phyloP scores from a whole-genome alignment of 495 filamentous ascomycete species.

The Hypoxylon intermedium region DNA sequence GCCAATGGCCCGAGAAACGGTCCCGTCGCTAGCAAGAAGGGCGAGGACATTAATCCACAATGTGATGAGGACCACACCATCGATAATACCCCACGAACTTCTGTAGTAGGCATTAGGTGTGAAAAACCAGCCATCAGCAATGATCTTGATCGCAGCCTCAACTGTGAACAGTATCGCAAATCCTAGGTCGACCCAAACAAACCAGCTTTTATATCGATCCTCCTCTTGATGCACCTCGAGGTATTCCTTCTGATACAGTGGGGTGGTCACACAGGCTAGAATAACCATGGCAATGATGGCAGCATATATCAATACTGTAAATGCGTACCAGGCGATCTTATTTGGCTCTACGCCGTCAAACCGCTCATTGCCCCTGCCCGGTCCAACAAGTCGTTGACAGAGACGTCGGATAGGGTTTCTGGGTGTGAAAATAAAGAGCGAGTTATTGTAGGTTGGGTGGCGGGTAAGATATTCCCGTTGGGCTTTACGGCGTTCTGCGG shows the following conservation, averaged over 20 bases:
- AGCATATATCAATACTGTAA: slow-evolving; percentile 92
- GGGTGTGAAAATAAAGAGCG: slow-evolving; percentile 85
- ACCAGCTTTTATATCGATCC: slow-evolving; percentile 77
- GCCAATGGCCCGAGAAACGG: slow-evolving; percentile 86
- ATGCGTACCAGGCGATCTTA: slow-evolving; percentile 86
- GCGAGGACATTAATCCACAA: slow-evolving; percentile 95
- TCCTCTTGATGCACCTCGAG: slow-evolving; percentile 58
- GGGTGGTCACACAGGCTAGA: slow-evolving; percentile 92
- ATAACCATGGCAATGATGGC: slow-evolving; percentile 97
- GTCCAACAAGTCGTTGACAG: slow-evolving; percentile 91
- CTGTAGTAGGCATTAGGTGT: slow-evolving; percentile 97
- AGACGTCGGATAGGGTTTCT: slow-evolving; percentile 75
- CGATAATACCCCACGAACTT: slow-evolving; percentile 96
- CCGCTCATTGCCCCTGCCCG: slow-evolving; percentile 83
- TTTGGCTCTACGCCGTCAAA: slow-evolving; percentile 87
- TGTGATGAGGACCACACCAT: slow-evolving; percentile 89
- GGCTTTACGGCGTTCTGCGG: slow-evolving; percentile 79
- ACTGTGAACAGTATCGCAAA: slow-evolving; percentile 89
- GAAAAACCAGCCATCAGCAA: slow-evolving; percentile 96
- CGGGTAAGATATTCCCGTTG: slow-evolving; percentile 88
- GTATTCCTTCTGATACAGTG: slow-evolving; percentile 87
- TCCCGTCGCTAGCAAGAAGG: slow-evolving; percentile 76
- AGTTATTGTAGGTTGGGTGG: slow-evolving; percentile 91
- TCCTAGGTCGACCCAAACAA: slow-evolving; percentile 86
- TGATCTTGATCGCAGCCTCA: slow-evolving; percentile 89